A percentile compares a stretch with the other conserved stretches of the same genome.
Conservation (phyloP, 176 grass and related monocot species). For the Phoenix dactylifera region DNA sequence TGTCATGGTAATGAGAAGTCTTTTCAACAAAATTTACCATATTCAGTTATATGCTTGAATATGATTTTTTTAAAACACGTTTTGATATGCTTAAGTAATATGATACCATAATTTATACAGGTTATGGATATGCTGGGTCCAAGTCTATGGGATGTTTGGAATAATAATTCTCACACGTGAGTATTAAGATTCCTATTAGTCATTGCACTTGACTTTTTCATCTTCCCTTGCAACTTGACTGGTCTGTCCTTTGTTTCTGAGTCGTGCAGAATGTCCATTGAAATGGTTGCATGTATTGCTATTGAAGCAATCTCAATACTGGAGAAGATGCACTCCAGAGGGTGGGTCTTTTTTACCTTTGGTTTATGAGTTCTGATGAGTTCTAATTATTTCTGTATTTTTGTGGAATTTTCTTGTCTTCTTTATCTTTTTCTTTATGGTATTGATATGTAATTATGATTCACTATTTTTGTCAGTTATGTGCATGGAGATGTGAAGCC, state of each 20-base stretch:
- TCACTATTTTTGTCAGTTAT: neutral
- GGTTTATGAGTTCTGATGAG: neutral
- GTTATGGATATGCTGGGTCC: slow-evolving; percentile 8
- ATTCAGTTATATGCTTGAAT: neutral
- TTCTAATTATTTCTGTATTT: neutral
- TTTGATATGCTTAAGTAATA: neutral
- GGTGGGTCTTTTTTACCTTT: neutral
- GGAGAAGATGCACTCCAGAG: slow-evolving; percentile 8
- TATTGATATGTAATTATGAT: too few species aligned
- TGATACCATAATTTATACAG: neutral
- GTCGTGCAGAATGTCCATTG: slow-evolving; percentile 7
- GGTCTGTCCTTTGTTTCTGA: neutral
- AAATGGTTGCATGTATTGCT: slow-evolving; percentile 8
- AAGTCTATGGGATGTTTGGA: slow-evolving; percentile 10
- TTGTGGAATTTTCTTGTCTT: too few species aligned
- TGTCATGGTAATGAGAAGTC: neutral
- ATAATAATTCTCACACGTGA: slow-evolving; percentile 6
- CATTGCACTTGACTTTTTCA: neutral
- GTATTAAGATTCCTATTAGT: neutral
- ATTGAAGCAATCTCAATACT: slow-evolving; percentile 10
- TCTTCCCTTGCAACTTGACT: neutral
- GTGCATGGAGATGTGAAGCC: slow-evolving; percentile 11
- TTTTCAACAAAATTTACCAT: too few species aligned
- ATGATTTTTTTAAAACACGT: neutral
- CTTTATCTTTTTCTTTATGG: too few species aligned